phyloP scores from a whole-genome alignment of 768 basidiomycete genomes.

The Macrocybe gigantea region DNA sequence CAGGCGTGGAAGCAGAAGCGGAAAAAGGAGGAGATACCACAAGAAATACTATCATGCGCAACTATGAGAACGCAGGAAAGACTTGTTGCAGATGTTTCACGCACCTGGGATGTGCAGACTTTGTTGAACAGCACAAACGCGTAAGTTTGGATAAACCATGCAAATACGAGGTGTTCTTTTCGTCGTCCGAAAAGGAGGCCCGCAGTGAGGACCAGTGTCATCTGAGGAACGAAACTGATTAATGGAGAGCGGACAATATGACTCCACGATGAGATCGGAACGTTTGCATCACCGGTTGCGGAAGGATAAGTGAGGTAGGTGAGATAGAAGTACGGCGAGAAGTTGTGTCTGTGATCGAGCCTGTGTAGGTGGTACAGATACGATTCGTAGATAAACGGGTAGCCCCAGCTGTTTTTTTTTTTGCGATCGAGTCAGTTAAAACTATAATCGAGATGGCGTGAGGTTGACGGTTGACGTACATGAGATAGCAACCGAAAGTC shows the following conservation, averaged over 20 bases:
- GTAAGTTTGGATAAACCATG: slow-evolving; percentile 90
- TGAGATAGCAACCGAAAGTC: slow-evolving; percentile 58
- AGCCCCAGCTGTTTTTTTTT: slow-evolving; percentile 70
- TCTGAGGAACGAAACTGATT: slow-evolving; percentile 80
- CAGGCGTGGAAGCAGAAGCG: slow-evolving; percentile 70
- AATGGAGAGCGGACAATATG: slow-evolving; percentile 63
- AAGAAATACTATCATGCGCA: slow-evolving; percentile 73
- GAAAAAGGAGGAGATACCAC: slow-evolving; percentile 91
- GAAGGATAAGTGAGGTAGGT: slow-evolving; percentile 82
- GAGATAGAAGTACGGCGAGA: slow-evolving; percentile 95
- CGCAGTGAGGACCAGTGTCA: slow-evolving; percentile 60
- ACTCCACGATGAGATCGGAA: slow-evolving; percentile 27
- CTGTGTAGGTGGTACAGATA: slow-evolving; percentile 91
- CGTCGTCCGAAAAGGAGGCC: slow-evolving; percentile 68
- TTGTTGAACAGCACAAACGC: slow-evolving; percentile 96
- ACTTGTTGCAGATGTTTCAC: slow-evolving; percentile 5
- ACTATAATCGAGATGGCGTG: slow-evolving; percentile 6
- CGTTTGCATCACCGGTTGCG: slow-evolving; percentile 9
- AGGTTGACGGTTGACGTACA: slow-evolving; percentile 44
- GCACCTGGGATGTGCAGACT: slow-evolving; percentile 94
- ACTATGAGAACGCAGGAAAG: slow-evolving; percentile 1
- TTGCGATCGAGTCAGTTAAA: slow-evolving; percentile 1
- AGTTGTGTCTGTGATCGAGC: slow-evolving; percentile 96
- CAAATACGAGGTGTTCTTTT: slow-evolving; percentile 60
- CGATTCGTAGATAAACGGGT: slow-evolving; percentile 86